Conservation (phyloP, 2,329 filamentous ascomycete genomes). For the Colletotrichum sp. region DNA sequence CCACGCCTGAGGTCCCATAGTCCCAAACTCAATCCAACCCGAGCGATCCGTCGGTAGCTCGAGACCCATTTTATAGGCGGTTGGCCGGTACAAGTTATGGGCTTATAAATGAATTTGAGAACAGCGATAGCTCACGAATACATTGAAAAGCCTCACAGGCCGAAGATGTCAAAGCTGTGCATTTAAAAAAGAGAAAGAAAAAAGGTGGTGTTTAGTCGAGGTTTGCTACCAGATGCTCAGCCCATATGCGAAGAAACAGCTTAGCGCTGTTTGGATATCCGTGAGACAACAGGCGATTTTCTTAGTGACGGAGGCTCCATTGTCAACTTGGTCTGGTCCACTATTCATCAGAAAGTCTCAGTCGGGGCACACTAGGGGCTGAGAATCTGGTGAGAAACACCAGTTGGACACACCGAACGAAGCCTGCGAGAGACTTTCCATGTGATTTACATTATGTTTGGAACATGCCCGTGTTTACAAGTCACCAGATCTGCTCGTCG, state of each 20-base stretch:
- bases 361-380: background rate
- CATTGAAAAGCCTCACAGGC: background rate
- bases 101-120: fast-evolving
- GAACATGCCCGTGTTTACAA: background rate
- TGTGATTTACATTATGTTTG: background rate
- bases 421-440: background rate
- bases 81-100: background rate
- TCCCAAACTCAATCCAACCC: background rate
- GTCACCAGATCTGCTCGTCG: fast-evolving
- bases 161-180: background rate
- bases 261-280: background rate
- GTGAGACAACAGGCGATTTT: background rate
- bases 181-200: background rate
- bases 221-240: background rate
- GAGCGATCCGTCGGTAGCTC: background rate
- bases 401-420: fast-evolving
- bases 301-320: background rate
- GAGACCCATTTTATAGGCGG: background rate
- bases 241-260: fast-evolving
- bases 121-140: fast-evolving
- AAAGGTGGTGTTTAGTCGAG: background rate
- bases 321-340: background rate
- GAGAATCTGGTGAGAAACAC: background rate
- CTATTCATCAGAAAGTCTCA: fast-evolving
- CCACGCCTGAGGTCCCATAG: background rate